Conservation (phyloP, 2,329 filamentous ascomycete genomes). For the Botrytis elliptica region DNA sequence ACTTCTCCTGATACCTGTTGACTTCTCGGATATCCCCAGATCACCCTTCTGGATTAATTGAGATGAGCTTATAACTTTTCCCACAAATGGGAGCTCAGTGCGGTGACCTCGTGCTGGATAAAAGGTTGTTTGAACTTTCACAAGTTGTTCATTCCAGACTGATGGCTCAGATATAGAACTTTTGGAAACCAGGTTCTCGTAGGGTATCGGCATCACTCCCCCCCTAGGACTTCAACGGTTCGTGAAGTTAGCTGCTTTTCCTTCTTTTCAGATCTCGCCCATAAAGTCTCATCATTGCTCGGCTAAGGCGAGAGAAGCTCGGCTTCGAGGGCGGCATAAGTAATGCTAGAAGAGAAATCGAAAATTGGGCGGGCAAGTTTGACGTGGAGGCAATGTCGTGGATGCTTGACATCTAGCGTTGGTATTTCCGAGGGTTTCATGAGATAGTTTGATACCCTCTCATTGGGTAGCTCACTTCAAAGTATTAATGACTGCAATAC, state of each 20-base stretch:
- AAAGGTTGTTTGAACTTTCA: background rate
- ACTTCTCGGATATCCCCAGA: background rate
- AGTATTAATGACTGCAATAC: background rate
- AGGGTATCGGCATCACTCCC: background rate
- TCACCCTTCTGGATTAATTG: background rate
- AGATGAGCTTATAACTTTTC: background rate
- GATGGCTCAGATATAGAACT: background rate
- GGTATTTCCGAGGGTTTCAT: background rate
- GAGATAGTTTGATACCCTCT: background rate
- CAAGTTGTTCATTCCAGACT: background rate
- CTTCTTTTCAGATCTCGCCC: background rate
- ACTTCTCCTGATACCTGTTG: background rate
- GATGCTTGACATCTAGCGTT: too few relatives aligned
- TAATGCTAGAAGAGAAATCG: background rate
- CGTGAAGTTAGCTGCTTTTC: rapidly evolving
- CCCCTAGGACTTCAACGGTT: background rate
- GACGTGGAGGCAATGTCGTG: background rate
- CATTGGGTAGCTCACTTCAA: background rate
- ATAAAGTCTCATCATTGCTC: background rate
- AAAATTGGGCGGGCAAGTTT: background rate
- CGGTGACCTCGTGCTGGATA: background rate
- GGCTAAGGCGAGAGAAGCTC: background rate
- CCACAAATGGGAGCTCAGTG: background rate
- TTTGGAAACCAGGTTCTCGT: background rate
- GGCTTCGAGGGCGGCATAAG: rapidly evolving